These are phyloP conservation scores for Stephanocyclus meneghinianus DNA, from an alignment of 352 stramenopile genomes.

Conservation along the genomic window DNA sequence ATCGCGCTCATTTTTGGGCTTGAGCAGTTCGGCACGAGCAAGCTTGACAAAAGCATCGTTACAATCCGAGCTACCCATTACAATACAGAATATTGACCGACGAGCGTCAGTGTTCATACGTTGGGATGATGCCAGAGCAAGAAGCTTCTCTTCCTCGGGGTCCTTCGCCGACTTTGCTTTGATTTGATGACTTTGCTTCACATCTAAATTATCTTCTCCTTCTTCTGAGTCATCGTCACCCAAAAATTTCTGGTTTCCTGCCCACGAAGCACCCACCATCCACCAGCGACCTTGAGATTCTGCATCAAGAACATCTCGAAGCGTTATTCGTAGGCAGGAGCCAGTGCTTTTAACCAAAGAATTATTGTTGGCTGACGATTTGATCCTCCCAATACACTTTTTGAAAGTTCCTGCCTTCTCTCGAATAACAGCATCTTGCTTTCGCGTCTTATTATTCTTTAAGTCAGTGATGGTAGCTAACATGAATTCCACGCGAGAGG, in stretches of 20 bases:
- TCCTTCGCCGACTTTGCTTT: slow-evolving; percentile 55
- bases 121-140: slow-evolving; percentile 91
- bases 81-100: slow-evolving; percentile 93
- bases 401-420: slow-evolving; percentile 86
- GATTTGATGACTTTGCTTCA: slow-evolving; percentile 6
- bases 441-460: slow-evolving; percentile 92
- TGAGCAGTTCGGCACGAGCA: slow-evolving; percentile 87
- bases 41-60: slow-evolving; percentile 95
- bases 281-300: slow-evolving; percentile 91
- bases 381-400: slow-evolving; percentile 93
- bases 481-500: slow-evolving; percentile 83
- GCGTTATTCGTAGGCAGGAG: slow-evolving; percentile 78
- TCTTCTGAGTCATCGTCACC: slow-evolving; percentile 63
- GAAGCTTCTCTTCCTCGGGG: slow-evolving; percentile 76
- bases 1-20: slow-evolving; percentile 90
- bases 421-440: slow-evolving; percentile 81
- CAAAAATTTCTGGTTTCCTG: slow-evolving; percentile 77
- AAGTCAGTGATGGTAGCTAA: slow-evolving; percentile 94
- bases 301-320: slow-evolving; percentile 82
- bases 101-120: slow-evolving; percentile 96
- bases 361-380: slow-evolving; percentile 83
- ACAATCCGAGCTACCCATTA: slow-evolving; percentile 93
- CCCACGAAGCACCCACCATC: slow-evolving; percentile 94
- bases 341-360: slow-evolving; percentile 79
- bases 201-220: slow-evolving; percentile 22